Evolutionary conservation across 2,329 filamentous ascomycete species (phyloP).

Genomic region (Didymosphaeria variabile): DNA sequence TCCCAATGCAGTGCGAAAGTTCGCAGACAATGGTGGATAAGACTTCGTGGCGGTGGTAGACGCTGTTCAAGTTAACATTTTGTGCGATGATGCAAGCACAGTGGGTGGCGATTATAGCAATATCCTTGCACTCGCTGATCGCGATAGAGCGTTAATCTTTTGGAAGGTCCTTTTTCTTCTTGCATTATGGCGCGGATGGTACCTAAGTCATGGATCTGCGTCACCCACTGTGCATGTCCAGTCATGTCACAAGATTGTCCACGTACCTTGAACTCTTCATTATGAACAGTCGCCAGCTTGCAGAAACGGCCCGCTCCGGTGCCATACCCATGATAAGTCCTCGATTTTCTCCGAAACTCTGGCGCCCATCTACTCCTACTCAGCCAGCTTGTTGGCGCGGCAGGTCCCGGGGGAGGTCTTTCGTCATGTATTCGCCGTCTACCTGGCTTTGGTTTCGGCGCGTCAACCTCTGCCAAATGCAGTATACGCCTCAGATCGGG

Average conservation of each 20-base stretch:
- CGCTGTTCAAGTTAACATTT: constrained; percentile 42
- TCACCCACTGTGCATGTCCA: background rate
- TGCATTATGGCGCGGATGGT: background rate
- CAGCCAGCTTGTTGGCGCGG: constrained; percentile 58
- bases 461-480: constrained; percentile 56
- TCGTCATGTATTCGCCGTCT: constrained; percentile 39
- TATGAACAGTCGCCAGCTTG: constrained; percentile 33
- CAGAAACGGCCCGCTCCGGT: constrained; percentile 29
- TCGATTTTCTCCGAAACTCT: constrained; percentile 25
- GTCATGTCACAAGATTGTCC: background rate
- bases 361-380: constrained; percentile 44
- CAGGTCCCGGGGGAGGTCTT: constrained; percentile 54
- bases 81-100: constrained; percentile 16
- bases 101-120: background rate
- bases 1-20: constrained; percentile 65
- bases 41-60: constrained; percentile 46
- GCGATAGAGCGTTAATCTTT: background rate
- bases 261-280: constrained; percentile 41
- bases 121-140: background rate
- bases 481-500: constrained; percentile 56
- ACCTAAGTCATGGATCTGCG: background rate
- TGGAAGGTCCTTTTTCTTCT: background rate
- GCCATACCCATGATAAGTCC: constrained; percentile 26
- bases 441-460: constrained; percentile 55
- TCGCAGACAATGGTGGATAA: constrained; percentile 63